Conservation (phyloP, 257 asterid species). For the Salvia hispanica region DNA sequence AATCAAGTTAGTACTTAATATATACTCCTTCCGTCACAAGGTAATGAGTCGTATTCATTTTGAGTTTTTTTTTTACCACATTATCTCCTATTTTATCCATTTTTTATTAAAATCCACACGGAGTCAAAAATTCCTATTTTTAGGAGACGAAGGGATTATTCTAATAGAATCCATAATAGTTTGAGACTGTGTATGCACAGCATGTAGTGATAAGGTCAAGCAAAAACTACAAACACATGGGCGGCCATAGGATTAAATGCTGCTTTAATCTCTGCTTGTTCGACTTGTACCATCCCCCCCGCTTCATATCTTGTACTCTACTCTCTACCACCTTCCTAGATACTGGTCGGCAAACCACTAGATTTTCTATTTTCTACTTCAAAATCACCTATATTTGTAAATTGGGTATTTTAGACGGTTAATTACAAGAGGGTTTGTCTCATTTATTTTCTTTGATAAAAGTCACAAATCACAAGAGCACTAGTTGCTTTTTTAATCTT, state of each 20-base stretch:
- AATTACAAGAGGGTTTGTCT: no score
- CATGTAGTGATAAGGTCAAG: background rate
- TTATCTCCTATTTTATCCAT: no score
- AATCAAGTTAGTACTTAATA: no score
- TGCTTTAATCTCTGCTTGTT: background rate
- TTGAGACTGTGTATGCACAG: background rate
- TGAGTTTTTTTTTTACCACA: no score
- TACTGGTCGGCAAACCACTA: slow-evolving; percentile 1
- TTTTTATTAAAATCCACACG: no score
- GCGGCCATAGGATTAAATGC: slow-evolving; percentile 5
- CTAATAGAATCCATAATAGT: background rate
- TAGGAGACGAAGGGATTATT: no score
- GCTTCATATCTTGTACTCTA: slow-evolving; percentile 10
- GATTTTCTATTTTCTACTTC: background rate
- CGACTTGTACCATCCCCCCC: background rate
- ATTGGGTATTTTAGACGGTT: background rate
- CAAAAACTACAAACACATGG: background rate
- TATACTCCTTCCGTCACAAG: no score
- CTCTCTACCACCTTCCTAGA: background rate
- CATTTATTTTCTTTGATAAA: slow-evolving; percentile 8
- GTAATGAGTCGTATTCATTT: no score
- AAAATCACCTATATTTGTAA: no score
- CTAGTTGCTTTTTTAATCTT: slow-evolving; percentile 25
- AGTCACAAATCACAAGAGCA: slow-evolving; percentile 22
- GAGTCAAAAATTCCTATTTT: no score